phyloP scores from a whole-genome alignment of 805 yeast genomes.

The Wickerhamiella domercqiae region DNA sequence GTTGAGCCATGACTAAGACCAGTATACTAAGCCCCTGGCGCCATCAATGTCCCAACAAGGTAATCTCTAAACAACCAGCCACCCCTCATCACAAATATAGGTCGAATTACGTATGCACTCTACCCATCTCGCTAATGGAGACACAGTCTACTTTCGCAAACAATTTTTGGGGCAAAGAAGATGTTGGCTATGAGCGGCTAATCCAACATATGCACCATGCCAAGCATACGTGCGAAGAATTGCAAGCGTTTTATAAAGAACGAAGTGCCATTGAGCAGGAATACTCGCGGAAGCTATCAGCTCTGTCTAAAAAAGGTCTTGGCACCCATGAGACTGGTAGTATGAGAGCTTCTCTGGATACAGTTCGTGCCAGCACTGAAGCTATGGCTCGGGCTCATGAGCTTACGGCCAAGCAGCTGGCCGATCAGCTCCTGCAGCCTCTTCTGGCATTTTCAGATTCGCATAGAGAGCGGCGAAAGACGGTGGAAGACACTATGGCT shows the following conservation, averaged over 20 bases:
- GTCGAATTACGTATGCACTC: no score
- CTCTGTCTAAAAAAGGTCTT: constrained; percentile 34
- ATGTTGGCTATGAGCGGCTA: constrained; percentile 41
- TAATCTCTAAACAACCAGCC: no score
- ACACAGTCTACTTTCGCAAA: constrained; percentile 14
- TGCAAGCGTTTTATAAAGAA: constrained; percentile 37
- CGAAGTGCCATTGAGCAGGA: constrained; percentile 54
- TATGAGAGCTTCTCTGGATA: constrained; percentile 42
- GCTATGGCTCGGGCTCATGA: constrained; percentile 43
- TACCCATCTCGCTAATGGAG: no score
- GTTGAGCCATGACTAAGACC: no score
- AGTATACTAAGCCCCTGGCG: no score
- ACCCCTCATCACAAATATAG: no score
- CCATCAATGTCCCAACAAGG: no score
- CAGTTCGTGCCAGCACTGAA: constrained; percentile 41
- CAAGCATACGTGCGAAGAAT: constrained; percentile 39
- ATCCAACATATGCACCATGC: constrained; percentile 45
- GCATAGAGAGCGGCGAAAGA: constrained; percentile 38
- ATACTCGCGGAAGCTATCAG: constrained; percentile 39
- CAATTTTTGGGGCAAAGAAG: constrained; percentile 40
- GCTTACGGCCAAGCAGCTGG: constrained; percentile 35
- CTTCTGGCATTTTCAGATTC: constrained; percentile 36
- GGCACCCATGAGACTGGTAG: constrained; percentile 50
- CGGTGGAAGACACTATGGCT: constrained; percentile 41
- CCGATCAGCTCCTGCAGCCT: constrained; percentile 37